These are phyloP conservation scores for Ustanciosporium gigantosporum DNA, from an alignment of 1,284 basidiomycete species.

Conservation along the genomic window DNA sequence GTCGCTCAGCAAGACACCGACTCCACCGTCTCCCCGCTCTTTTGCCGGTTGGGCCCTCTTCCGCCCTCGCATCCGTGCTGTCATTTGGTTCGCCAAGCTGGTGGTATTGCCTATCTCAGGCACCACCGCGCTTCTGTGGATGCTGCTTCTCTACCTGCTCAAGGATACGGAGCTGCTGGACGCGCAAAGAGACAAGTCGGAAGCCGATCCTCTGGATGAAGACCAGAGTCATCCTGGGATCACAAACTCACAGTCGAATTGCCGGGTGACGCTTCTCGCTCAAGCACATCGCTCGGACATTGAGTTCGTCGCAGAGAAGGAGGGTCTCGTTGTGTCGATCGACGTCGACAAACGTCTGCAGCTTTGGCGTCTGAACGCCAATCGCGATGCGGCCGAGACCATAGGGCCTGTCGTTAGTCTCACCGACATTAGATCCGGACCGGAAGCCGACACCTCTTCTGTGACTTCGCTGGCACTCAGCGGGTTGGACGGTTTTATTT, in stretches of 20 bases:
- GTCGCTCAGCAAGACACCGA: constrained; percentile 46
- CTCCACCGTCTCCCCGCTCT: constrained; percentile 60
- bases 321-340: constrained; percentile 73
- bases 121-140: constrained; percentile 76
- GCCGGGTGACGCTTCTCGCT: constrained; percentile 72
- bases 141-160: constrained; percentile 81
- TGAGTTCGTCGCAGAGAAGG: constrained; percentile 74
- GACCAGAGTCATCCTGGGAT: not conserved
- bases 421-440: constrained; percentile 1
- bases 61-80: constrained; percentile 62
- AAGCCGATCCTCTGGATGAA: constrained; percentile 19
- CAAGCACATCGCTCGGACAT: constrained; percentile 78
- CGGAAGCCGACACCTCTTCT: constrained; percentile 4
- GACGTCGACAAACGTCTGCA: constrained; percentile 68
- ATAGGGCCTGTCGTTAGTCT: constrained; percentile 5
- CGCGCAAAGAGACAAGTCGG: constrained; percentile 69
- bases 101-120: constrained; percentile 80
- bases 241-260: not conserved
- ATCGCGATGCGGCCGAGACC: constrained; percentile 1
- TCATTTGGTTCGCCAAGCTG: constrained; percentile 77
- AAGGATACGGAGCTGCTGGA: constrained; percentile 90
- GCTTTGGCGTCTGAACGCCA: constrained; percentile 11
- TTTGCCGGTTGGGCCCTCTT: constrained; percentile 53
- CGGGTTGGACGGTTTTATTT: constrained; percentile 64
- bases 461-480: constrained; percentile 37